Evolutionary conservation across 2,329 filamentous ascomycete genomes (phyloP).

Genomic region (Sclerotinia glacialis): DNA sequence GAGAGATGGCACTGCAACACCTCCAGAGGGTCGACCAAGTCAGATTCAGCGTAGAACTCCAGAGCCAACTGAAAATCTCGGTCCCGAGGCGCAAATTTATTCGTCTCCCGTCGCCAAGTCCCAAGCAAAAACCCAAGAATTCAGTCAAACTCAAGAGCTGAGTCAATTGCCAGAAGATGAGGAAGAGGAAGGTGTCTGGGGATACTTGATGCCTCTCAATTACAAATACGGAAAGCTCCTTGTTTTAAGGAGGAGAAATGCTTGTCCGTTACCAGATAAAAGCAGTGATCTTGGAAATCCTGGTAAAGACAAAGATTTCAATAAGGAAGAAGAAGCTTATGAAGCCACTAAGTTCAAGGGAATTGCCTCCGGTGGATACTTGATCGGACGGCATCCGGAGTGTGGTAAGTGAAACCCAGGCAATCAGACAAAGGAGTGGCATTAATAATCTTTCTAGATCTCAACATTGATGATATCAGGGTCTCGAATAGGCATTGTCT

Average conservation of each 20-base stretch:
- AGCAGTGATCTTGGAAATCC: conserved; percentile 44
- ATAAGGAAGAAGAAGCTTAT: conserved; percentile 58
- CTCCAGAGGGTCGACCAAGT: conserved; percentile 58
- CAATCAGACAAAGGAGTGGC: conserved; percentile 41
- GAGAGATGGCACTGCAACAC: conserved; percentile 71
- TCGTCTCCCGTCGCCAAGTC: conserved; percentile 40
- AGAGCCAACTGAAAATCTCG: conserved; percentile 32
- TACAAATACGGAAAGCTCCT: conserved; percentile 64
- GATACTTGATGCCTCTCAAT: conserved; percentile 83
- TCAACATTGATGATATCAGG: conserved; percentile 70
- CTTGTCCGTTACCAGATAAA: conserved; percentile 61
- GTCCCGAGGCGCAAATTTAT: conserved; percentile 35
- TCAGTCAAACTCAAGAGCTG: conserved; percentile 48
- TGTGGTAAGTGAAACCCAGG: conserved; percentile 59
- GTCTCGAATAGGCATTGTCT: conserved; percentile 85
- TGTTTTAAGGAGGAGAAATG: conserved; percentile 71
- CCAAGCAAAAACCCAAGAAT: conserved; percentile 56
- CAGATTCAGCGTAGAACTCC: conserved; percentile 48
- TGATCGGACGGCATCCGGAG: conserved; percentile 90
- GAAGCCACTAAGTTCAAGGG: conserved; percentile 60
- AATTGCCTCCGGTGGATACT: conserved; percentile 73
- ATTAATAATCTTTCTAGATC: conserved; percentile 52
- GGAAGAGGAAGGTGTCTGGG: conserved; percentile 76
- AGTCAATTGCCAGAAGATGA: conserved; percentile 78
- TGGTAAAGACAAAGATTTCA: conserved; percentile 47